These are phyloP conservation scores for Erigeron canadensis DNA, from an alignment of 129 eudicot genomes.

Conservation along the genomic window DNA sequence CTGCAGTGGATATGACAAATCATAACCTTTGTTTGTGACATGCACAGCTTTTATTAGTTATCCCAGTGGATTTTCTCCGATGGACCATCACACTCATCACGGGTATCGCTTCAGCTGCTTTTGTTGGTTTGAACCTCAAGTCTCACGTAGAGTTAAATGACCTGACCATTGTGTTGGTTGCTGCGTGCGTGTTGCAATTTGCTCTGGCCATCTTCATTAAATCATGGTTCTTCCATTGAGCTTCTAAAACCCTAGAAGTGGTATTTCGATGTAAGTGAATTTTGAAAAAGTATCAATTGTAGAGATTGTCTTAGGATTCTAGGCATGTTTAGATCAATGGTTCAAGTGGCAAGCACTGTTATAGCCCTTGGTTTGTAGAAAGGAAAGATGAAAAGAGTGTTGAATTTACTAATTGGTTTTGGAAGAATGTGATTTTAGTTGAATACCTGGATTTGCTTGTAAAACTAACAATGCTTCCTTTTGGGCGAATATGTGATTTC, in stretches of 20 bases:
- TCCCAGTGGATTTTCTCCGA: constrained; percentile 78
- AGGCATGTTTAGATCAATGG: constrained; percentile 19
- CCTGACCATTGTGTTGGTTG: constrained; percentile 56
- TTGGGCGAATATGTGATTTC: constrained; percentile 24
- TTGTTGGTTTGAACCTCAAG: constrained; percentile 72
- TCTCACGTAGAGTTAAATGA: constrained; percentile 66
- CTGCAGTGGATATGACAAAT: neutral
- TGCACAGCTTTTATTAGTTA: constrained; percentile 81
- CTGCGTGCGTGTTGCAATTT: constrained; percentile 80
- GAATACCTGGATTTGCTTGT: constrained; percentile 31
- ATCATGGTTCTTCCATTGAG: constrained; percentile 72
- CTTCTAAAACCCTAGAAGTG: constrained; percentile 15
- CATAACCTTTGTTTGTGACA: neutral
- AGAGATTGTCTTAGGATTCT: constrained; percentile 27
- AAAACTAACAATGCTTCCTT: constrained; percentile 24
- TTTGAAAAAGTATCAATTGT: constrained; percentile 23
- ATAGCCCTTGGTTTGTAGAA: constrained; percentile 35
- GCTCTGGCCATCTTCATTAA: constrained; percentile 85
- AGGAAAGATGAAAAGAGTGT: constrained; percentile 10
- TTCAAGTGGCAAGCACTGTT: constrained; percentile 13
- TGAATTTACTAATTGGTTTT: neutral
- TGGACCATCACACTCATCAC: constrained; percentile 75
- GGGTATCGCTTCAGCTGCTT: constrained; percentile 82
- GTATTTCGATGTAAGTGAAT: constrained; percentile 32
- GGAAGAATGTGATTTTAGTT: constrained; percentile 3